Percentiles rank a stretch among this genome's conserved stretches.
Conservation (phyloP, 1,139 yeast species). For the Saccharomyces pastorianus region DNA sequence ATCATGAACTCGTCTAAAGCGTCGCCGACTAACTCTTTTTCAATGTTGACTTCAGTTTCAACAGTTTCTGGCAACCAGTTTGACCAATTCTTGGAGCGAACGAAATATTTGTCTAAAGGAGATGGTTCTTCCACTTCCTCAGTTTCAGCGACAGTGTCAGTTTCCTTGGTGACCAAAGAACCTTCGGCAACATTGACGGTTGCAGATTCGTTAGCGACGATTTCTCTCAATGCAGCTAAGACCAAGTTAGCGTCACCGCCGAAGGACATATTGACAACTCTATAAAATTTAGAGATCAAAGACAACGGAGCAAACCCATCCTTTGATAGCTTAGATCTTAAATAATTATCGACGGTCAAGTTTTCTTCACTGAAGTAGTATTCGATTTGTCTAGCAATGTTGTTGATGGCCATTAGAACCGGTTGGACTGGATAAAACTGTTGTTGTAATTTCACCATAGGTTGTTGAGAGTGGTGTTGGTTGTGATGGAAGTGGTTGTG, state of each 20-base stretch:
- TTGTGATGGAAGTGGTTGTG: conserved; percentile 5
- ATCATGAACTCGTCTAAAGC: conserved; percentile 21
- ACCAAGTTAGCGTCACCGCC: conserved; percentile 30
- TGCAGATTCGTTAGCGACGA: conserved; percentile 26
- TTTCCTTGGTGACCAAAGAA: conserved; percentile 5
- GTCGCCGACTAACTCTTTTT: conserved; percentile 17
- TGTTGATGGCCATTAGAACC: conserved; percentile 32
- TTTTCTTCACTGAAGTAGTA: conserved; percentile 87
- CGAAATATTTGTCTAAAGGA: conserved; percentile 19
- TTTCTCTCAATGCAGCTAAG: conserved; percentile 31
- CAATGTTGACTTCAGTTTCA: conserved; percentile 19
- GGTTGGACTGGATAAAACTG: conserved; percentile 18
- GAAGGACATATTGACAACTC: conserved; percentile 30
- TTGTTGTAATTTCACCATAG: conserved; percentile 14
- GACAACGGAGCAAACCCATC: conserved; percentile 31
- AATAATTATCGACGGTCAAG: conserved; percentile 35
- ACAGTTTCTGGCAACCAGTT: conserved; percentile 18
- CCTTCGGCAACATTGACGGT: conserved; percentile 27
- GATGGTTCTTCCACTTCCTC: conserved; percentile 9
- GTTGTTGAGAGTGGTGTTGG: conserved; percentile 8
- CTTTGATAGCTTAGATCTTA: conserved; percentile 25
- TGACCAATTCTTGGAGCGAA: conserved; percentile 27
- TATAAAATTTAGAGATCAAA: conserved; percentile 28
- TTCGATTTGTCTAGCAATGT: conserved; percentile 55
- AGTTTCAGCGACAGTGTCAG: not conserved